These are phyloP conservation scores for Dillenia suffruticosa DNA, from an alignment of 164 flowering plant species.

Conservation along the genomic window DNA sequence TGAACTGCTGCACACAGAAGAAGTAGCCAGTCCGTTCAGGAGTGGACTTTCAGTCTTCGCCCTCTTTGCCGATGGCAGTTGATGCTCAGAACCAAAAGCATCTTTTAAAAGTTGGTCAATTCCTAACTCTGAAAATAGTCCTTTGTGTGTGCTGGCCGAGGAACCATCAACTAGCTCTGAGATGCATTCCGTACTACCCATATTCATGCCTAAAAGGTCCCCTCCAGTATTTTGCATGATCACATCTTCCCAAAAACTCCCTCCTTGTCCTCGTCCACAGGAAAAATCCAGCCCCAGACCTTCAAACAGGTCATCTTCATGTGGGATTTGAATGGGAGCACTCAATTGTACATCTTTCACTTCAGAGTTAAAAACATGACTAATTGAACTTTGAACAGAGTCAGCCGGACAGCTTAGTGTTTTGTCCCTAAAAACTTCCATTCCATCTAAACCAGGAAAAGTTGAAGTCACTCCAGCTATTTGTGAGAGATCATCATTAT, in stretches of 20 bases:
- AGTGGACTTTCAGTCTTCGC: constrained; percentile 33
- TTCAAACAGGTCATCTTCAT: constrained; percentile 29
- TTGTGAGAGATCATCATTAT: constrained; percentile 21
- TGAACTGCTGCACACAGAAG: constrained; percentile 24
- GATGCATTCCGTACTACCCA: constrained; percentile 28
- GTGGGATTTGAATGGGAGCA: constrained; percentile 12
- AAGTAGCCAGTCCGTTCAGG: constrained; percentile 1
- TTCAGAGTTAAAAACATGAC: constrained; percentile 17
- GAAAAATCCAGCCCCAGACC: constrained; percentile 25
- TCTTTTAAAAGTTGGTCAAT: constrained; percentile 48
- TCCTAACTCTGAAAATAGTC: constrained; percentile 62
- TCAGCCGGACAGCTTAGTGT: constrained; percentile 18
- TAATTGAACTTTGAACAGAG: constrained; percentile 31
- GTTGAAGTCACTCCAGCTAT: constrained; percentile 16
- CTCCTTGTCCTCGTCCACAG: constrained; percentile 14
- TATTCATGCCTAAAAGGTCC: constrained; percentile 15
- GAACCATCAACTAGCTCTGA: constrained; percentile 33
- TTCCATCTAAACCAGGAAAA: constrained; percentile 18
- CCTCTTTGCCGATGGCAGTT: constrained; percentile 32
- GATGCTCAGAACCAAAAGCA: constrained; percentile 37
- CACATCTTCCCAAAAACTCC: constrained; percentile 35
- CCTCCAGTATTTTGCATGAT: constrained; percentile 20
- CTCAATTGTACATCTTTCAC: constrained; percentile 16
- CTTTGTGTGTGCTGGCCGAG: constrained; percentile 27
- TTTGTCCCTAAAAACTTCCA: constrained; percentile 10